Evolutionary conservation across 2,329 filamentous ascomycete species (phyloP), one percentile per base, ranked within the genome.

Genomic region (Talaromyces islandicus): DNA sequence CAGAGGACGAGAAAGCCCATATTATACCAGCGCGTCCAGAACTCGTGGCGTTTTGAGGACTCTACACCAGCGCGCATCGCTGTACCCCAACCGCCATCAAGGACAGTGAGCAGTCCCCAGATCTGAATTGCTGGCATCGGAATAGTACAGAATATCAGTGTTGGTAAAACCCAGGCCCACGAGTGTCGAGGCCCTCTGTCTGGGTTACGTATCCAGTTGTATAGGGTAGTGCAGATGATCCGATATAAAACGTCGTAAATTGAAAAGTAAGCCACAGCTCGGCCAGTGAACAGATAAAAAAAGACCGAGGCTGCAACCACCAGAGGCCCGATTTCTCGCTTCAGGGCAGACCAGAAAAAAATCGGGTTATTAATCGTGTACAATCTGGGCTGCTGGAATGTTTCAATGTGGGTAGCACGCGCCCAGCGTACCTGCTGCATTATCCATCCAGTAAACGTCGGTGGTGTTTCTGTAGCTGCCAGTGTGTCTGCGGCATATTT

Each of bases 401-500:
- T 70, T 64, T 76, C 73, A 53, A 75, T 73, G 59, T 75, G 71
- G 0, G 67, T 68, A 14, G 73, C 71, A 56, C 73, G 69, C 25
- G 68, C 65, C 71, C 73, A 75, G 51, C 73, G 69, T 24, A 75
- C 70, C 51, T 59, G 57, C 52, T 76, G 73, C 11, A 72, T 66
- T 11, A 74, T 63, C 73, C 73, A 75, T 14, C 70, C 65, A 14
- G 68, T 64, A 6, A 75, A 57, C 0, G 70, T 75, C 6, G 68
- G 69, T 2, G 73, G 73, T 1, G 71, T 73, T 35, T 76, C 73
- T n/a, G 73, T 76, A 46, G 67, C 67, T 9, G 71, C 68, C 29
- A 74, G 58, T n/a, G 68, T 71, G 29, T 70, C 66, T 11, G 72
- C 69, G 35, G 69, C 69, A 57, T 72, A 75, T 11, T 68, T 70